Base-by-base conservation (phyloP, 352 stramenopile genomes). In the Peronospora tabacina region DNA sequence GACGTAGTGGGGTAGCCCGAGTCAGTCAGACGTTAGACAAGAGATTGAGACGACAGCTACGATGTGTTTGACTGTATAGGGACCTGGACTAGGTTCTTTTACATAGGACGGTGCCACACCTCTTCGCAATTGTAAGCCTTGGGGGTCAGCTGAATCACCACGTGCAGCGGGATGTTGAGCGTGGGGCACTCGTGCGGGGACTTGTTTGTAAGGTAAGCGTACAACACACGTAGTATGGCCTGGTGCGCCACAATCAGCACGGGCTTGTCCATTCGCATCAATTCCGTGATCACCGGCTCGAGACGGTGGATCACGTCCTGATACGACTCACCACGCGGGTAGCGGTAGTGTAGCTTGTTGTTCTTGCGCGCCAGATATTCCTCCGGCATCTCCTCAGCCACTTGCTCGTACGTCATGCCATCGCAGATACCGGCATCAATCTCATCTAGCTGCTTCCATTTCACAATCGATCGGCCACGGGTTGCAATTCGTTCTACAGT, bases 381-480 rank as follows among this genome's bases (percentile, higher is more conserved):
- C 8, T 97, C 91, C 2, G 94, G 94, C 75, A 95, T 97, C 34
- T 94, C 81, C 37, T 96, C 71, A 17, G 94, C 85, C 52, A 98
- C 97, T 54, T 98, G 91, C 51, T 97, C 91, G 71, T 98, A 98
- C 33, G 94, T 98, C 86, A 98, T 96, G 22, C 94, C 94, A 64
- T 98, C 94, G 58, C 94, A 98, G 12, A 97, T 74, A 11, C 95
- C 95, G 0, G 95, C 95, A 63, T 98, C 96, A 32, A 98, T 92
- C 73, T 98, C 94, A 57, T 98, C 94, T 7, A 98, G 72, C 50
- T 93, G 82, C 63, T 91, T 89, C 84, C 82, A 93, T 58, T 88
- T 90, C 26, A 91, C 77, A 52, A 94, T 77, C 16, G 65, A 55
- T 22, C 69, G 29, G 12, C 67, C 32, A 72, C 82, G 43, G 54